Evolutionary conservation across 352 stramenopile genomes (phyloP).

Genomic region (Phytophthora pini): DNA sequence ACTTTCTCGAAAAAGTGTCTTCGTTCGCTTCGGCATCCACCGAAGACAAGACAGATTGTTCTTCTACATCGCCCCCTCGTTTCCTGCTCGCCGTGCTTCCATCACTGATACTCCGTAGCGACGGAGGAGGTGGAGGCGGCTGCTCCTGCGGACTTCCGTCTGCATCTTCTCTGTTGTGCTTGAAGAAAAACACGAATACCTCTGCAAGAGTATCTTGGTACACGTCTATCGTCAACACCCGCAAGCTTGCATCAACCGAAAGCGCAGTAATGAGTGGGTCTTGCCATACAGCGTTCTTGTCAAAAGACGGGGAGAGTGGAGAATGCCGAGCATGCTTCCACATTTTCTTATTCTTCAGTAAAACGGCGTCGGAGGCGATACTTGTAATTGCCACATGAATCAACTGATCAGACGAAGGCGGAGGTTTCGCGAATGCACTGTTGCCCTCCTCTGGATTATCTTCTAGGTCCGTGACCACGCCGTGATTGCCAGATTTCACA

Average conservation of each 20-base stretch:
- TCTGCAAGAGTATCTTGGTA: slow-evolving; percentile 82
- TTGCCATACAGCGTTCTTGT: slow-evolving; percentile 72
- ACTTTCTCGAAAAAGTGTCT: slow-evolving; percentile 53
- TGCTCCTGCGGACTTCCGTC: slow-evolving; percentile 15
- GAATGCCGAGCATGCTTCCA: slow-evolving; percentile 58
- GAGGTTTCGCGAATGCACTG: slow-evolving; percentile 14
- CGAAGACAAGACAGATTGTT: slow-evolving; percentile 39
- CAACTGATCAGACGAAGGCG: slow-evolving; percentile 49
- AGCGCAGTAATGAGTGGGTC: slow-evolving; percentile 71
- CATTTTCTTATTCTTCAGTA: slow-evolving; percentile 57
- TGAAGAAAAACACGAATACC: slow-evolving; percentile 83
- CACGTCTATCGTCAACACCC: slow-evolving; percentile 76
- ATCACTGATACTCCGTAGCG: slow-evolving; percentile 36
- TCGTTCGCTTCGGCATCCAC: slow-evolving; percentile 41
- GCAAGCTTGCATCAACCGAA: slow-evolving; percentile 74
- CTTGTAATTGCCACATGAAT: slow-evolving; percentile 82
- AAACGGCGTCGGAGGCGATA: slow-evolving; percentile 64
- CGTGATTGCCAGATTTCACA: slow-evolving; percentile 66
- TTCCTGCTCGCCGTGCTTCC: slow-evolving; percentile 33
- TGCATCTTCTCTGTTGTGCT: slow-evolving; percentile 38
- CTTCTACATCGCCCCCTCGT: slow-evolving; percentile 26
- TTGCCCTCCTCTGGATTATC: slow-evolving; percentile 18
- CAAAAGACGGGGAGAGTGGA: slow-evolving; percentile 34
- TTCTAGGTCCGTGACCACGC: slow-evolving; percentile 29
- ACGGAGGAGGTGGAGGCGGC: slow-evolving; percentile 22